Base-by-base conservation (phyloP, 83 land plant species). In the Picea engelmannii region DNA sequence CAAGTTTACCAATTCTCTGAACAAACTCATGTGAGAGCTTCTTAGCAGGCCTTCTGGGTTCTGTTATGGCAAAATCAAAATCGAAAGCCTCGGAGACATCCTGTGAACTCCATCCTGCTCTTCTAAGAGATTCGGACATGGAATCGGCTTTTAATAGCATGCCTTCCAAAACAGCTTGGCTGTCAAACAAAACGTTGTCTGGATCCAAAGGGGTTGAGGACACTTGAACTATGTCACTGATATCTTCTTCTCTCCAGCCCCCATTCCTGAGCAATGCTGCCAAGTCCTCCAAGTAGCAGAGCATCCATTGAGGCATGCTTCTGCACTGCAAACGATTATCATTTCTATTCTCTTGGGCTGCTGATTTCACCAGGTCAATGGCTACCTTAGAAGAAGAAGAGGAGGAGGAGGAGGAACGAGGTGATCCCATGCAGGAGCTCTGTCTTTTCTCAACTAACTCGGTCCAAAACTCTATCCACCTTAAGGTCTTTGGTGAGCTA, bases 51-150 rank as follows among this genome's bases (percentile, higher is more conserved):
- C 68, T 81, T 63, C 79, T 66, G 42, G 80, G 83, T 82, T 67
- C 84, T 66, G 79, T 81, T 66, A 81, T 76, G 15, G 83, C 42
- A 59, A 87, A 82, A 70, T 91, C 91, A 66, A 89, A 86, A 31
- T 92, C 89, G 35, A 93, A 79, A 1, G 85, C 88, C 52, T 93
- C 90, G 27, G 88, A 84, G 4, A 93, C 90, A 71, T 93, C 96
- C 31, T 89, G 93, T 20, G 91, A 77, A 85, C 88, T 91, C 96
- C 96, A 93, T 49, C 96, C 96, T 62, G 96, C 88, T 62, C 88
- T 82, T 73, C 88, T 79, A 24, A 93, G 86, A 62, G 86, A 79
- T 13, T 85, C 88, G 49, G 92, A 89, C 68, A 85, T 82, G 74
- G 86, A 79, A 82, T 90, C 92, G 27, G 91, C 89, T 74, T 85